Evolutionary conservation across 768 basidiomycete species (phyloP).

Genomic region (Mycena galericulata): DNA sequence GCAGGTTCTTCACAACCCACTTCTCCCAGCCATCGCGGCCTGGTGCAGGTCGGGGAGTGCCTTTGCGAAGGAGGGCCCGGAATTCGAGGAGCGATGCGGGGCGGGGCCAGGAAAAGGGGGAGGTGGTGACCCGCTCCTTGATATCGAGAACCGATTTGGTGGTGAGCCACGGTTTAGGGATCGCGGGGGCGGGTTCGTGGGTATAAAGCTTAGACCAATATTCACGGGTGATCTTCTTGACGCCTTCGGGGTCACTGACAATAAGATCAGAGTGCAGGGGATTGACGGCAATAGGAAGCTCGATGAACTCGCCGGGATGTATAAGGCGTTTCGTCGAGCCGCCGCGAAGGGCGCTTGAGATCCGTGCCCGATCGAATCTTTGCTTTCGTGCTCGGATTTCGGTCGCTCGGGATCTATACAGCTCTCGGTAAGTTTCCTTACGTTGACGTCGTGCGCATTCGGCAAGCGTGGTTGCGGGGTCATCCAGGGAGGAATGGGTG

Average conservation of each 20-base stretch:
- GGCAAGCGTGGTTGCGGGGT: conserved; percentile 3
- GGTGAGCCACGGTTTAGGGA: background rate
- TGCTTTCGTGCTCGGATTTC: background rate
- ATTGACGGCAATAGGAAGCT: background rate
- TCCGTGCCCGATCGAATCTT: background rate
- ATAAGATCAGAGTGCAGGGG: background rate
- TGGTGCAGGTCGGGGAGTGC: background rate
- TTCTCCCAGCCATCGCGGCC: conserved; percentile 3
- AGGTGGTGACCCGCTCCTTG: background rate
- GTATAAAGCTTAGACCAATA: background rate
- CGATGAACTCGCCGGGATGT: background rate
- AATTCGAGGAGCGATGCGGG: background rate
- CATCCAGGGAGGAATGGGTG: background rate
- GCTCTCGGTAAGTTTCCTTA: background rate
- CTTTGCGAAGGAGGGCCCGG: background rate
- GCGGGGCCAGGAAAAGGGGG: background rate
- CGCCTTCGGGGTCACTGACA: background rate
- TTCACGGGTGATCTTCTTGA: background rate
- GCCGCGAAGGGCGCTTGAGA: background rate
- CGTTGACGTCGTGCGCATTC: background rate
- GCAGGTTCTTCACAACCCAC: background rate
- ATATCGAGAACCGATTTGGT: background rate
- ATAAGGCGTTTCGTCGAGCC: conserved; percentile 3
- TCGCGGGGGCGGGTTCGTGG: background rate
- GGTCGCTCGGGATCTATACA: background rate